phyloP scores from a whole-genome alignment of 306 rosid species.

The Oemleria cerasiformis region DNA sequence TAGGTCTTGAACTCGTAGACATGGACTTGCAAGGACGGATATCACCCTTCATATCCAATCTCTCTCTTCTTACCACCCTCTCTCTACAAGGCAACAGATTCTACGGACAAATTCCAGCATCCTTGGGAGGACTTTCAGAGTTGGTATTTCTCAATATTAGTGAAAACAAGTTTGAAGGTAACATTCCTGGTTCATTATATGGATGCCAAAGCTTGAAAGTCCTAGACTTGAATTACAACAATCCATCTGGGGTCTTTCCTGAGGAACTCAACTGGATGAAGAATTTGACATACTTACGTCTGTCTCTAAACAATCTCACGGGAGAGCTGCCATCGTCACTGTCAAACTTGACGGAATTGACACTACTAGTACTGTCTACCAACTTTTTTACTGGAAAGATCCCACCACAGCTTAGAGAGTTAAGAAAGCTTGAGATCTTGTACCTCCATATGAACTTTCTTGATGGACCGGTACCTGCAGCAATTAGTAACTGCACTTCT shows the following conservation, averaged over 20 bases:
- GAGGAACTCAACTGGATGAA: conserved; percentile 20
- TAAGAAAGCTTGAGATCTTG: conserved; percentile 21
- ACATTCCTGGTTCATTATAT: conserved; percentile 26
- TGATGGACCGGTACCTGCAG: conserved; percentile 21
- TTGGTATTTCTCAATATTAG: conserved; percentile 14
- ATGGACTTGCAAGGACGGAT: conserved; percentile 20
- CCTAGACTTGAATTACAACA: conserved; percentile 16
- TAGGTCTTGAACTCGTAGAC: conserved; percentile 21
- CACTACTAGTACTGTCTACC: conserved; percentile 3
- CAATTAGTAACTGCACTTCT: conserved; percentile 28
- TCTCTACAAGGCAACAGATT: conserved; percentile 16
- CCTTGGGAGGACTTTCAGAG: conserved; percentile 18
- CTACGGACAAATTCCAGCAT: conserved; percentile 20
- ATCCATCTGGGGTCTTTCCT: conserved; percentile 25
- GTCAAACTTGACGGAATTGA: conserved; percentile 24
- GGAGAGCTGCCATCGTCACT: conserved; percentile 23
- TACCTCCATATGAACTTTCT: conserved; percentile 15
- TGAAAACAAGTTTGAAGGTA: conserved; percentile 15
- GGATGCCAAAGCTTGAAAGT: conserved; percentile 25
- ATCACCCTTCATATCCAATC: conserved; percentile 25
- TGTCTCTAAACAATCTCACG: background rate
- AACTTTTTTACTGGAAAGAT: conserved; percentile 26
- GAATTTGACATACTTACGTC: conserved; percentile 13
- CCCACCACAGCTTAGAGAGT: conserved; percentile 27
- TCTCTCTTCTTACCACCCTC: conserved; percentile 25